phyloP scores from a whole-genome alignment of 129 eudicot species.

The Pittosporum tobira region DNA sequence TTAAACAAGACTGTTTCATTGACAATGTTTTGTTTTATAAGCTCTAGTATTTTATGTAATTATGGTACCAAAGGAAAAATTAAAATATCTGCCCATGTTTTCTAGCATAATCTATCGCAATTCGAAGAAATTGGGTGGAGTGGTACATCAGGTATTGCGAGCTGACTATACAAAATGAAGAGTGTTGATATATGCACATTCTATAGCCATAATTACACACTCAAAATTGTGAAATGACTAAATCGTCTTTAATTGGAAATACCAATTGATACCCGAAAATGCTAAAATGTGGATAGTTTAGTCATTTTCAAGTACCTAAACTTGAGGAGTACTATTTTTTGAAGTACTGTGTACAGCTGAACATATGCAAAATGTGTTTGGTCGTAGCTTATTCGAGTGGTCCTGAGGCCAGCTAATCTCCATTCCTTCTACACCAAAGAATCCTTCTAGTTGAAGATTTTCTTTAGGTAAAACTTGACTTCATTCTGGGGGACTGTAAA shows the following conservation, averaged over 20 bases:
- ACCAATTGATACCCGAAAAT: too few relatives aligned
- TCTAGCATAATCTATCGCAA: too few relatives aligned
- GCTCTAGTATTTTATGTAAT: not conserved
- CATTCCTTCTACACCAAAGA: constrained; percentile 11
- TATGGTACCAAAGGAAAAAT: not conserved
- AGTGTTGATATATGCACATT: too few relatives aligned
- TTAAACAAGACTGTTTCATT: constrained; percentile 5
- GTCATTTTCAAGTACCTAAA: not conserved
- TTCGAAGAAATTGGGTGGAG: too few relatives aligned
- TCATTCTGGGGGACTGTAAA: constrained; percentile 7
- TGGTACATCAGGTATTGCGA: too few relatives aligned
- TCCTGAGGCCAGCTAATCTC: constrained; percentile 16
- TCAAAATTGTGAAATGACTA: too few relatives aligned
- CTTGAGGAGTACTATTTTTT: not conserved
- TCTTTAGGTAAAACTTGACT: constrained; percentile 8
- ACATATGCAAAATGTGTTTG: constrained; percentile 1
- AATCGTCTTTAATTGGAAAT: too few relatives aligned
- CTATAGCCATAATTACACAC: too few relatives aligned
- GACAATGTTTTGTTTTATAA: constrained; percentile 3
- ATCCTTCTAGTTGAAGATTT: constrained; percentile 3
- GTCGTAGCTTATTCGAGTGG: constrained; percentile 6
- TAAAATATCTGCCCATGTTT: too few relatives aligned
- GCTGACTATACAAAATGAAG: too few relatives aligned
- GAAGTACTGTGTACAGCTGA: not conserved
- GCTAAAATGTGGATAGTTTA: too few relatives aligned